Evolutionary conservation across 2,329 filamentous ascomycete species (phyloP).

Genomic region (Xylaria sp.): DNA sequence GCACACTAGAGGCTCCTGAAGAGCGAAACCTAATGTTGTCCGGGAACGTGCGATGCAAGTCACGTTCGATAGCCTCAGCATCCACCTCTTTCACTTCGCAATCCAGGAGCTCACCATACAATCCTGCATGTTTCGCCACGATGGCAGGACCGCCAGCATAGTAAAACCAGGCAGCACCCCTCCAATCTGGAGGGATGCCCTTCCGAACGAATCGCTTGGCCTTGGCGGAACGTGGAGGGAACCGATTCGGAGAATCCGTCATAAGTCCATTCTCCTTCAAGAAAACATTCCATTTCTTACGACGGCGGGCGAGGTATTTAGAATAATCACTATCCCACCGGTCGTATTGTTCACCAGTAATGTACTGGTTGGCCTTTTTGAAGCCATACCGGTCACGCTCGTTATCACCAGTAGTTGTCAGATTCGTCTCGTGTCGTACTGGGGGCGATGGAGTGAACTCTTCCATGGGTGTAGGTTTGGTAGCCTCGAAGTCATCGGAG

Average conservation of each 20-base stretch:
- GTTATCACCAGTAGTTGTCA: conserved; percentile 60
- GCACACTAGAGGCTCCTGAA: conserved; percentile 49
- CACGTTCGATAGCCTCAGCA: conserved; percentile 90
- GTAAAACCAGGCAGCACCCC: conserved; percentile 97
- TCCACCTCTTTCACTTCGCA: conserved; percentile 76
- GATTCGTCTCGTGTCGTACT: conserved; percentile 46
- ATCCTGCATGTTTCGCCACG: conserved; percentile 77
- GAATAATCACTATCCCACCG: conserved; percentile 81
- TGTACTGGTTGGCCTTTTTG: conserved; percentile 84
- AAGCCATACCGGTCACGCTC: conserved; percentile 89
- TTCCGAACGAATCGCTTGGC: conserved; percentile 92
- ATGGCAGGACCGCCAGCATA: conserved; percentile 89
- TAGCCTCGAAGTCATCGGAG: conserved; percentile 10
- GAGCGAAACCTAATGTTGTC: conserved; percentile 94
- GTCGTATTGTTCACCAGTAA: conserved; percentile 82
- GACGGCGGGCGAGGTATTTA: conserved; percentile 77
- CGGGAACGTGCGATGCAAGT: conserved; percentile 92
- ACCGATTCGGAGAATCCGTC: conserved; percentile 77
- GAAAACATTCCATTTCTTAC: conserved; percentile 83
- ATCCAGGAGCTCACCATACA: conserved; percentile 78
- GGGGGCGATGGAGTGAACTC: conserved; percentile 35
- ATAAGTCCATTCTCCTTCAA: conserved; percentile 81
- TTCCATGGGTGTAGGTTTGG: background rate
- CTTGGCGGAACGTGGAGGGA: conserved; percentile 83
- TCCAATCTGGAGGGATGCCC: conserved; percentile 92